phyloP scores from a whole-genome alignment of 768 basidiomycete species.

The Cystobasidium onofrii region DNA sequence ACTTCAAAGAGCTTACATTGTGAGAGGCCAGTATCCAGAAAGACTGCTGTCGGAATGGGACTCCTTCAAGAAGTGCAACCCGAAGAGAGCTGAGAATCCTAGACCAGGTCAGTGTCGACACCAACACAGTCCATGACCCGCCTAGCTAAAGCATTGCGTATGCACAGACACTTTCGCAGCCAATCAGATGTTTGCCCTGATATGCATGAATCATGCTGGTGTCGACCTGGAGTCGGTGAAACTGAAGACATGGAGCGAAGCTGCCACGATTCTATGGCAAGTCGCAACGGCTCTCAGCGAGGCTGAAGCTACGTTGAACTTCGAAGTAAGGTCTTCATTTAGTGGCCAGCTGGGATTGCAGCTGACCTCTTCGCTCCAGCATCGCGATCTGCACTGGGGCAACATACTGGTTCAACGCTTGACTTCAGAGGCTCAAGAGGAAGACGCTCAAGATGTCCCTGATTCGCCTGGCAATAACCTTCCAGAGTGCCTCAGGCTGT shows the following conservation, averaged over 20 bases:
- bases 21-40: slow-evolving; percentile 74
- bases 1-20: slow-evolving; percentile 61
- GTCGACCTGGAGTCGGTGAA: slow-evolving; percentile 78
- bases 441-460: background rate
- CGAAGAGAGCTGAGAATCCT: slow-evolving; percentile 61
- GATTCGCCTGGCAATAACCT: slow-evolving; percentile 8
- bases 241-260: slow-evolving; percentile 72
- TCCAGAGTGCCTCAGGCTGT: background rate
- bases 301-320: slow-evolving; percentile 70
- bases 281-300: slow-evolving; percentile 65
- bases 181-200: slow-evolving; percentile 75
- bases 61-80: slow-evolving; percentile 62
- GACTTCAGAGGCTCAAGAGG: slow-evolving; percentile 14
- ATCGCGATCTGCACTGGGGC: slow-evolving; percentile 97
- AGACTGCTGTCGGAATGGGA: slow-evolving; percentile 78
- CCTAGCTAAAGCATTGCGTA: no score
- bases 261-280: slow-evolving; percentile 84
- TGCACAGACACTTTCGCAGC: slow-evolving; percentile 62
- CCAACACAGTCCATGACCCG: no score
- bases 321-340: slow-evolving; percentile 65
- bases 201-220: slow-evolving; percentile 83
- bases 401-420: slow-evolving; percentile 69
- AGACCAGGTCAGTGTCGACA: slow-evolving; percentile 60
- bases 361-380: slow-evolving; percentile 51
- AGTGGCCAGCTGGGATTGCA: background rate